phyloP scores from a whole-genome alignment of 2,329 filamentous ascomycete species.

The Colletotrichum destructivum region DNA sequence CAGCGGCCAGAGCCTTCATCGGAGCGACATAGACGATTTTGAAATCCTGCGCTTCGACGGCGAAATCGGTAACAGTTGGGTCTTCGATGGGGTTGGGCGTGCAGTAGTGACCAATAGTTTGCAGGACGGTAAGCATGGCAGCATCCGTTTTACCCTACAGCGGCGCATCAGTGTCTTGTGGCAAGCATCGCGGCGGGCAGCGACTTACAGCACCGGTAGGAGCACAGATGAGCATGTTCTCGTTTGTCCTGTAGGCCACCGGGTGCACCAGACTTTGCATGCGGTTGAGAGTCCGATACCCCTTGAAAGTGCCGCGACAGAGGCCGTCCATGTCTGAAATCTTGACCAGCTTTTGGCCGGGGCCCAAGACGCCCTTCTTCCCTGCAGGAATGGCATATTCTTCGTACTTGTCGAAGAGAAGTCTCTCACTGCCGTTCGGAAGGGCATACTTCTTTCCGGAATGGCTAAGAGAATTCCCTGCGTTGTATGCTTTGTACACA shows the following conservation, averaged over 20 bases:
- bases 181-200: background rate
- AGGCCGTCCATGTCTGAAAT: conserved; percentile 90
- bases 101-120: conserved; percentile 89
- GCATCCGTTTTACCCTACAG: conserved; percentile 92
- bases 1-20: conserved; percentile 98
- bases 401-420: conserved; percentile 84
- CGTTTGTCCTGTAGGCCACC: conserved; percentile 93
- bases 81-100: conserved; percentile 84
- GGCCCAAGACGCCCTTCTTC: conserved; percentile 80
- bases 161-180: conserved; percentile 35
- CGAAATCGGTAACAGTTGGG: conserved; percentile 81
- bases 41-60: conserved; percentile 88
- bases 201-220: conserved; percentile 88
- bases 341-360: conserved; percentile 81
- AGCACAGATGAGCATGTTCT: conserved; percentile 99
- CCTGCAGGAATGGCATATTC: conserved; percentile 90
- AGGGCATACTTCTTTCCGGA: conserved; percentile 87
- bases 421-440: conserved; percentile 80
- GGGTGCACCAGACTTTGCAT: conserved; percentile 99
- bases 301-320: conserved; percentile 91
- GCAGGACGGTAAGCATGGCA: conserved; percentile 95
- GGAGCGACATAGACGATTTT: conserved; percentile 99
- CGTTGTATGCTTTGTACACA: conserved; percentile 87
- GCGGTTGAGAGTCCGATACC: conserved; percentile 93
- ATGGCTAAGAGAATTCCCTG: conserved; percentile 87